phyloP scores from a whole-genome alignment of 2,329 filamentous ascomycete species.

The Claviceps quebecensis region DNA sequence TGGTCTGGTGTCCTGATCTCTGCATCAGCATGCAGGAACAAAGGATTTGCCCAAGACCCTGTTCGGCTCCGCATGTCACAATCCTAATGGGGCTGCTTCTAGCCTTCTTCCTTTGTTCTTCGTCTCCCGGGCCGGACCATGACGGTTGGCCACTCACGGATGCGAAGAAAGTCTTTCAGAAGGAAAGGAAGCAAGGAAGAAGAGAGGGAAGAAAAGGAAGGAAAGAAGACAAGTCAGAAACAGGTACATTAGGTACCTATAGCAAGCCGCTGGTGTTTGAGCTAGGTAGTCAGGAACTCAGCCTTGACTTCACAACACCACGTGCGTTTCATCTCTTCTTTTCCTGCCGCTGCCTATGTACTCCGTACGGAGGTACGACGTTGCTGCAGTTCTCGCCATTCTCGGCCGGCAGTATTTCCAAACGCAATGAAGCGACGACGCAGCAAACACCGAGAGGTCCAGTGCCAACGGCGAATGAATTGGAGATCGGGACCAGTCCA shows the following conservation, averaged over 20 bases:
- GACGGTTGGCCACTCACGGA: background rate
- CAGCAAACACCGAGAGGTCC: background rate
- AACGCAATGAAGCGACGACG: background rate
- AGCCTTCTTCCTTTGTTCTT: background rate
- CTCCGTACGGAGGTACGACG: background rate
- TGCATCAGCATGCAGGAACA: background rate
- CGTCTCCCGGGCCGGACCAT: background rate
- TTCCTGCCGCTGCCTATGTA: too few species aligned
- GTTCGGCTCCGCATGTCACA: background rate
- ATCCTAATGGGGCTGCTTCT: background rate
- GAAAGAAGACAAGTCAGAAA: background rate
- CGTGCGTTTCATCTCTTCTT: too few species aligned
- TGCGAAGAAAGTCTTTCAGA: too few species aligned
- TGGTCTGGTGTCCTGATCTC: background rate
- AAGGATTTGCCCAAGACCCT: background rate
- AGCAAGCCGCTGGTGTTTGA: too few species aligned
- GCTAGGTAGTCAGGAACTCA: too few species aligned
- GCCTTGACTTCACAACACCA: too few species aligned
- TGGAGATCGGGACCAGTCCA: background rate
- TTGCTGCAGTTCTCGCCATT: background rate
- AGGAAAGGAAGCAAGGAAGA: background rate
- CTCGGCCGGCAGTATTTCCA: slow-evolving; percentile 1
- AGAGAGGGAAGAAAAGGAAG: background rate
- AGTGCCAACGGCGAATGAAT: too few species aligned
- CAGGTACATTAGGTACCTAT: too few species aligned